Base-by-base conservation (phyloP, 2,329 filamentous ascomycete species). In the Hypomyces perniciosus region DNA sequence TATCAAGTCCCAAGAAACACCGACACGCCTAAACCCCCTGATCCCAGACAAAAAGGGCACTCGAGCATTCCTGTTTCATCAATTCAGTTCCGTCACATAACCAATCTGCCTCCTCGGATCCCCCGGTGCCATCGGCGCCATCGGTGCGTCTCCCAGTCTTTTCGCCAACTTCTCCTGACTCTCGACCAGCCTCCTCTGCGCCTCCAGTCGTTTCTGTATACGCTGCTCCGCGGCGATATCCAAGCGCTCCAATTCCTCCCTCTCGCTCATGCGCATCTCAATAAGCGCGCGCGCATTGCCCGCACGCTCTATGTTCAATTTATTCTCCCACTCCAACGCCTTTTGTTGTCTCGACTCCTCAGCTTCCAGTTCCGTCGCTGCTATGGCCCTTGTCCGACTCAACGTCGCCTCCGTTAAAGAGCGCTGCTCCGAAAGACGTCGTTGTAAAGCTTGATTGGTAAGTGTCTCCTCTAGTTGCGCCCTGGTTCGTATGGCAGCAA, bases 171-270 rank as follows among this genome's bases (percentile, higher is more conserved):
- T 65, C 53, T 71, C 68, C 59, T 72, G 69, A 39, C 66, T 68
- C 46, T 81, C 75, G 2, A 81, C 75, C 46, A 81, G 60, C 61
- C 70, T 75, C 65, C 70, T 72, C 64, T 81, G 78, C 60, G 78
- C 74, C 47, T 70, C 68, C 7, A 81, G 62, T 12, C 77, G 61
- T 33, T 61, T 67, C 55, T 69, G 68, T 43, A 77, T 66, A 26
- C 79, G 64, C 31, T 65, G 62, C 34, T 80, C 76, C 9, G 73
- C 70, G 8, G 65, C 67, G 27, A 66, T 61, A 48, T 81, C 78
- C 12, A 80, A 59, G 8, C 66, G 61, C 49, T 80, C 77, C 2
- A 78, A 51, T 56, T 78, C 75, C 60, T 78, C 72, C 8, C 78
- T 61, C 62, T 82, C 78, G 44, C 70, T 65, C 20, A 80, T 61